A percentile compares a stretch with the other conserved stretches of the same genome.
Evolutionary conservation across 768 basidiomycete genomes (phyloP).

Genomic region (Xerocomellus intermedius): DNA sequence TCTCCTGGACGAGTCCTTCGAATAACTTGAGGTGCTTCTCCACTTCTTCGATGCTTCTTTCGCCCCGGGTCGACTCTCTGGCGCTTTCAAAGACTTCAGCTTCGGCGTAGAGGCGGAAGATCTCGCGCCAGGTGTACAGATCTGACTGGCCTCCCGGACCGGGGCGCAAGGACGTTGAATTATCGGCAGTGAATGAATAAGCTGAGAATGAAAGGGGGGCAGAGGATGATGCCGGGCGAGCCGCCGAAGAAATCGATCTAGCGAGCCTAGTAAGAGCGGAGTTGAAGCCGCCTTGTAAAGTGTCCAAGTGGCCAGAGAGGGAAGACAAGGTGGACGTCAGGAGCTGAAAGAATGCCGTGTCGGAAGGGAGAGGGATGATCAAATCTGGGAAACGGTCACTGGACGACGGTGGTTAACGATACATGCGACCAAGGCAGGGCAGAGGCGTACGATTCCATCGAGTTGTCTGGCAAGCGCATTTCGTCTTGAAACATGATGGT

Average conservation of each 20-base stretch:
- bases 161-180: conserved; percentile 40
- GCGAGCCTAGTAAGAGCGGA: conserved; percentile 49
- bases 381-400: conserved; percentile 43
- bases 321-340: conserved; percentile 60
- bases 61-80: conserved; percentile 62
- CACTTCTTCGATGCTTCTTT: conserved; percentile 65
- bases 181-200: conserved; percentile 26
- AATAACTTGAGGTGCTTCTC: conserved; percentile 67
- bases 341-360: conserved; percentile 76
- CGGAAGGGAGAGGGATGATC: conserved; percentile 74
- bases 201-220: conserved; percentile 32
- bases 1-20: conserved; percentile 52
- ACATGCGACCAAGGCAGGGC: background rate
- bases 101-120: conserved; percentile 86
- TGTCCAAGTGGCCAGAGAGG: conserved; percentile 50
- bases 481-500: background rate
- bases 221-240: conserved; percentile 33
- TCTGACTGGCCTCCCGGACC: conserved; percentile 44
- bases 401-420: background rate
- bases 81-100: conserved; percentile 80
- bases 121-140: conserved; percentile 85
- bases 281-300: conserved; percentile 52
- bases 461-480: background rate
- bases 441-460: conserved; percentile 10
- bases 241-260: conserved; percentile 30